A percentile compares a stretch with the other conserved stretches of the same genome.
Conservation (phyloP, 371 early-diverging fungal species). For the Parasitella parasitica region DNA sequence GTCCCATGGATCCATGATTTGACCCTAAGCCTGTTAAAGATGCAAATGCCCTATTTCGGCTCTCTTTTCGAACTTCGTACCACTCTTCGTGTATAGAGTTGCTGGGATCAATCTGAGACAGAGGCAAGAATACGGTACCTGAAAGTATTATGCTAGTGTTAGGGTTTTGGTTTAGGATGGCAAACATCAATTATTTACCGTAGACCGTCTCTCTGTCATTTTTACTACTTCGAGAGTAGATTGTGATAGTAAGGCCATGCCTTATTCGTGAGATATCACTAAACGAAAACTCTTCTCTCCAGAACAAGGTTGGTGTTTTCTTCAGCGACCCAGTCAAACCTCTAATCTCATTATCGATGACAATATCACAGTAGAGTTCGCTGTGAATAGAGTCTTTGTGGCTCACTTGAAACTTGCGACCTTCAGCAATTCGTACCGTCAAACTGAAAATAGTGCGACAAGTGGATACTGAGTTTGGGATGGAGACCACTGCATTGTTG, state of each 20-base stretch:
- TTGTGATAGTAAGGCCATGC: constrained; percentile 48
- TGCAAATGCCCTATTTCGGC: constrained; percentile 26
- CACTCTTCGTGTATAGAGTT: constrained; percentile 42
- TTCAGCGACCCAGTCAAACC: constrained; percentile 45
- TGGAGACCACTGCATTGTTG: constrained; percentile 17
- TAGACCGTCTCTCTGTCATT: constrained; percentile 31
- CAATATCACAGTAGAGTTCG: constrained; percentile 47
- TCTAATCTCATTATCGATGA: constrained; percentile 54
- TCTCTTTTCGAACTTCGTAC: constrained; percentile 51
- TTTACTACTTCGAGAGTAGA: constrained; percentile 40
- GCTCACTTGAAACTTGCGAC: constrained; percentile 38
- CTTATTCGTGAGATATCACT: constrained; percentile 45
- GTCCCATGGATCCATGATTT: constrained; percentile 39
- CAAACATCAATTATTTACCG: not conserved
- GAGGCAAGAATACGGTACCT: constrained; percentile 25
- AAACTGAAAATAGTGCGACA: constrained; percentile 24
- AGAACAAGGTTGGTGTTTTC: constrained; percentile 38
- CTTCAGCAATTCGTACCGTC: constrained; percentile 52
- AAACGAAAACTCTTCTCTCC: constrained; percentile 51
- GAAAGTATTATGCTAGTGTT: too few species aligned
- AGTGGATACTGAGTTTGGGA: not conserved
- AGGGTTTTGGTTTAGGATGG: too few species aligned
- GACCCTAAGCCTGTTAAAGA: constrained; percentile 33
- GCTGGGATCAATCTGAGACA: constrained; percentile 15
- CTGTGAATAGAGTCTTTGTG: constrained; percentile 23